These are phyloP conservation scores for Rhipidocladum racemiflorum DNA, from an alignment of 176 grass and related monocot species.

Conservation along the genomic window DNA sequence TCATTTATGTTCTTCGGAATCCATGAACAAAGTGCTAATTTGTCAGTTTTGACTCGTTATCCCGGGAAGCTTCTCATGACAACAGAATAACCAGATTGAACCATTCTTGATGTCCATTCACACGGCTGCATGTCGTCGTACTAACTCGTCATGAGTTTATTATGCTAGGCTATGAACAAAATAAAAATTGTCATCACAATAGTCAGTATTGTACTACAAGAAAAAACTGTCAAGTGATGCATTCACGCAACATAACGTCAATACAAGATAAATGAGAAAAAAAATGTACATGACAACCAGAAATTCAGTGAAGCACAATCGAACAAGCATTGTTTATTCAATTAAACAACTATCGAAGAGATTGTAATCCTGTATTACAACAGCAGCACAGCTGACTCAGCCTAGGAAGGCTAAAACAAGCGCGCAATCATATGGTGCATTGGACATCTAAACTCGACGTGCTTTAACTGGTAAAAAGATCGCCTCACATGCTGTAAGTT, in stretches of 20 bases:
- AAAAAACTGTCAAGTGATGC: background rate
- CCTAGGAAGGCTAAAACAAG: background rate
- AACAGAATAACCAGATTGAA: background rate
- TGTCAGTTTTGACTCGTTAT: no score
- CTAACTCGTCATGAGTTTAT: background rate
- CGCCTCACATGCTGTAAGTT: background rate
- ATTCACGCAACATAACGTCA: background rate
- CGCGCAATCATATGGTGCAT: background rate
- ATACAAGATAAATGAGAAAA: background rate
- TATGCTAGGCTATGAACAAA: background rate
- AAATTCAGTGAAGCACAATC: background rate
- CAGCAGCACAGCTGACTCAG: background rate
- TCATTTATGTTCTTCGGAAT: background rate
- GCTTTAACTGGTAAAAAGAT: background rate
- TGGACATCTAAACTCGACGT: background rate
- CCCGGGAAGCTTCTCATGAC: background rate
- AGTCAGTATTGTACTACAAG: background rate
- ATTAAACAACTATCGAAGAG: background rate
- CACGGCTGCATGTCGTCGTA: background rate
- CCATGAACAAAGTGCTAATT: background rate
- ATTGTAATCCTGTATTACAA: conserved; percentile 7
- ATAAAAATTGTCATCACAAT: no score
- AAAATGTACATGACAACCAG: background rate
- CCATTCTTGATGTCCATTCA: background rate
- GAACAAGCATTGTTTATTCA: conserved; percentile 6